Evolutionary conservation across 2,329 filamentous ascomycete species (phyloP), one percentile per base, ranked within the genome.

Genomic region (Fusarium sp.): DNA sequence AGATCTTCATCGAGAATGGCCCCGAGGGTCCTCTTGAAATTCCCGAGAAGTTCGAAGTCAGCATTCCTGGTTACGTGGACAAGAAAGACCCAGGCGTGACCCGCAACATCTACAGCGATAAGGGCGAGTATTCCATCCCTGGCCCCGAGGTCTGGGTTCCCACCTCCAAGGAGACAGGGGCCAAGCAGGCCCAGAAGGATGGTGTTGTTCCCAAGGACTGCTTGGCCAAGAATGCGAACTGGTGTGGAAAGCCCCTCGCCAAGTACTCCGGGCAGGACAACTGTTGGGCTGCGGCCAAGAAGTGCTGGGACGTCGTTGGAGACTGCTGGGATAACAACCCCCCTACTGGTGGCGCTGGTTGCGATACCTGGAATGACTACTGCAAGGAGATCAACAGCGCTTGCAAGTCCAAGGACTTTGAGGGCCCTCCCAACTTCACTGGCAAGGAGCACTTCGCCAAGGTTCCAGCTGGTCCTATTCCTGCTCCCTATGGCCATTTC

Each of bases 161-260:
- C 11, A 67, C 71, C 41, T 72, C 66, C 13, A 54, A 65, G 21
- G 60, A 68, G 20, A 58, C 59, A 11, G 57, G 71, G 20, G 53
- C 53, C 35, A 68, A 70, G 50, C 59, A 75, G 44, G 63, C 60
- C 5, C 74, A 76, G 65, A 57, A 74, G 42, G 80, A 84, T 39
- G 89, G 88, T 15, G 77, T 84, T 15, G 81, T 88, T 53, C 90
- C 90, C 0, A 56, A 74, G 3, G 80, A 83, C 70, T 91, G 88
- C 74, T 80, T 92, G 37, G 74, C 90, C 63, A 87, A 88, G 74
- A 92, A 92, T 75, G 91, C 82, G 61, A 93, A 93, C 80, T 93
- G 91, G 91, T 92, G 89, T 78, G 90, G 85, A 52, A 81, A 84
- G 62, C 85, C 92, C 74, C 83, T 93, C 2, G 77, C 85, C 1